These are phyloP conservation scores for Periconia sp. DNA, from an alignment of 2,329 filamentous ascomycete species.

Conservation along the genomic window DNA sequence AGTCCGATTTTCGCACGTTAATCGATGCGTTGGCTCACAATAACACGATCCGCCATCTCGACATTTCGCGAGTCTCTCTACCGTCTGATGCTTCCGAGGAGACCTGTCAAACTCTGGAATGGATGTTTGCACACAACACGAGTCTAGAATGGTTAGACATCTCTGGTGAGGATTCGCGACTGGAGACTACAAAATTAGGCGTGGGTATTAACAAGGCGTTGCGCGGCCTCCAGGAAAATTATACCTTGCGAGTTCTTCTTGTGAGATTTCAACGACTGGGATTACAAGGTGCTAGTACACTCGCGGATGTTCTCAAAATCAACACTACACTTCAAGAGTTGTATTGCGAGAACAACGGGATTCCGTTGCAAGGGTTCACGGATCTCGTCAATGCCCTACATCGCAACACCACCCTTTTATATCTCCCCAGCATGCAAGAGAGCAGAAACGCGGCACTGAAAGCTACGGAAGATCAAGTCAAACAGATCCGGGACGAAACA, in stretches of 20 bases:
- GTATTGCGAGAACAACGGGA: constrained; percentile 72
- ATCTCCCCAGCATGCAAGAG: constrained; percentile 64
- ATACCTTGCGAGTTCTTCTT: constrained; percentile 60
- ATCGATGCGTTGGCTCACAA: constrained; percentile 64
- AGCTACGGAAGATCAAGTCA: constrained; percentile 58
- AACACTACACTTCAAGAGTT: constrained; percentile 66
- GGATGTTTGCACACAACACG: constrained; percentile 68
- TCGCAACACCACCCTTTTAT: constrained; percentile 63
- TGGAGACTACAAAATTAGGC: constrained; percentile 71
- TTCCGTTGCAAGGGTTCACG: constrained; percentile 70
- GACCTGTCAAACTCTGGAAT: constrained; percentile 64
- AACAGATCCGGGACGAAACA: constrained; percentile 51
- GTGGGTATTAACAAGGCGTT: constrained; percentile 69
- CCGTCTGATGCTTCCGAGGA: constrained; percentile 69
- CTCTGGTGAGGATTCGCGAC: constrained; percentile 69
- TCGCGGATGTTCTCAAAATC: constrained; percentile 67
- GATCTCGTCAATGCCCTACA: constrained; percentile 69
- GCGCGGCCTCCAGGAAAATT: constrained; percentile 65
- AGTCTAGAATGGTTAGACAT: constrained; percentile 68
- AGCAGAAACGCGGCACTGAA: constrained; percentile 64
- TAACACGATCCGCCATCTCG: constrained; percentile 63
- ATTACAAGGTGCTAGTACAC: constrained; percentile 67
- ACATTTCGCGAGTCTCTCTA: constrained; percentile 70
- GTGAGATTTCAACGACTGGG: constrained; percentile 70
- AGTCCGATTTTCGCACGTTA: constrained; percentile 64